Evolutionary conservation across 495 filamentous ascomycete genomes (phyloP), one percentile per base, ranked within the genome.

Genomic region (Aspergillus steynii): DNA sequence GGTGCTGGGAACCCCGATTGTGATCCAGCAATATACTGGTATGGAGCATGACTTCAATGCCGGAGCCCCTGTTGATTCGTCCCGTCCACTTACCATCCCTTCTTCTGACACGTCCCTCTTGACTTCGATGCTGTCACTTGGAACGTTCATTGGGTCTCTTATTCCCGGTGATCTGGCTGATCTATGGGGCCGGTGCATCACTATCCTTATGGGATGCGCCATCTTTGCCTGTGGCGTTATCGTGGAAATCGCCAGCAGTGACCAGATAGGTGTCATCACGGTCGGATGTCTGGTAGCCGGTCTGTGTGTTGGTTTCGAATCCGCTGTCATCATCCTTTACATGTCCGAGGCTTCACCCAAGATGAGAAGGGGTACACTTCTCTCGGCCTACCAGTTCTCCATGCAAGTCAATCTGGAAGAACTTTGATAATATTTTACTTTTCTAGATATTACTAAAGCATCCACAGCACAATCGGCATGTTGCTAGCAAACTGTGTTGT

Each of bases 1-100:
- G 46, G 46, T 48, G 46, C 46, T 48, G 3, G 46, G 46, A 3
- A 48, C 46, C 3, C 46, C 46, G 46, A 4, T 48, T 48, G 46
- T 48, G 46, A 48, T 48, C 46, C 46, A 48, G 46, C 46, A 48
- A 48, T 48, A 48, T 48, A 48, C 46, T 9, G 46, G 46, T 9
- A 48, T 48, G 46, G 25, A 48, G 46, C 10, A 48, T 48, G 46
- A 48, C 46, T 48, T 48, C 10, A 9, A 48, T 9, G 14, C 46
- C 10, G 46, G 46, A 3, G 46, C 25, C 10, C 46, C 46, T 3
- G 46, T 48, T 9, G 46, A 48, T 48, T 9, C 46, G 3, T 48
- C 46, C 10, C 46, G 46, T 48, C 46, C 46, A 9, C 10, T 48
- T 9, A 9, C 10, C 3, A 48, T 48, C 10, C 46, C 46, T 3